A percentile compares a stretch with the other conserved stretches of the same genome.
Evolutionary conservation across 2,329 filamentous ascomycete genomes (phyloP).

Genomic region (Akanthomyces dipterigenus): DNA sequence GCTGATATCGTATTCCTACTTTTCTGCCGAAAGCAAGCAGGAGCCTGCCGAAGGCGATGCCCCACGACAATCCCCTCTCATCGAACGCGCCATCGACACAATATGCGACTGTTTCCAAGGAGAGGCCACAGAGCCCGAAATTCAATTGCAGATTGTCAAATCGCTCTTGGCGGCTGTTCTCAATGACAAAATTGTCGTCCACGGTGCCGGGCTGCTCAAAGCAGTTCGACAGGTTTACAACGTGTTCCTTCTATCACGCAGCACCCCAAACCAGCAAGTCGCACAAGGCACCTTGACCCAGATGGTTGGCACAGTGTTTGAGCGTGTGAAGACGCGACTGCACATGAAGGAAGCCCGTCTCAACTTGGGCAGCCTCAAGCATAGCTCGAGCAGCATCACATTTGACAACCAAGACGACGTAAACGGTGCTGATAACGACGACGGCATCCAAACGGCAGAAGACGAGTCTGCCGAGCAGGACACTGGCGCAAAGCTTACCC

Average conservation of each 20-base stretch:
- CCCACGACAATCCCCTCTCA: constrained; percentile 57
- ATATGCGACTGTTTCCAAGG: constrained; percentile 99
- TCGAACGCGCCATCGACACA: constrained; percentile 95
- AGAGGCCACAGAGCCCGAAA: constrained; percentile 83
- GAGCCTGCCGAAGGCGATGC: constrained; percentile 35
- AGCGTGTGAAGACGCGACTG: constrained; percentile 80
- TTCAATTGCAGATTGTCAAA: constrained; percentile 97
- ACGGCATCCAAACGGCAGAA: constrained; percentile 24
- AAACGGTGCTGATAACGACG: constrained; percentile 30
- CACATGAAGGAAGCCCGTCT: constrained; percentile 78
- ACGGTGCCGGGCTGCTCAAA: constrained; percentile 91
- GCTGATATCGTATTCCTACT: constrained; percentile 97
- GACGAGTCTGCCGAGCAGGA: constrained; percentile 21
- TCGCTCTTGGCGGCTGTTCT: constrained; percentile 90
- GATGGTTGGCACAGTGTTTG: constrained; percentile 98
- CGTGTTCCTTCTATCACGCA: constrained; percentile 93
- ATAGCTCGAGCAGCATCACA: constrained; percentile 45
- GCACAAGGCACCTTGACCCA: constrained; percentile 95
- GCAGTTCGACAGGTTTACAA: constrained; percentile 98
- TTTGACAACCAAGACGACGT: constrained; percentile 36
- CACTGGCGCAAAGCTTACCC: constrained; percentile 50
- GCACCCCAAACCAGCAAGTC: constrained; percentile 89
- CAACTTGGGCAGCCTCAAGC: constrained; percentile 46
- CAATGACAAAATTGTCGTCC: constrained; percentile 98
- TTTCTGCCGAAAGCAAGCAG: constrained; percentile 61